Conservation (phyloP, 2,329 filamentous ascomycete species). For the Cladobotryum mycophilum region DNA sequence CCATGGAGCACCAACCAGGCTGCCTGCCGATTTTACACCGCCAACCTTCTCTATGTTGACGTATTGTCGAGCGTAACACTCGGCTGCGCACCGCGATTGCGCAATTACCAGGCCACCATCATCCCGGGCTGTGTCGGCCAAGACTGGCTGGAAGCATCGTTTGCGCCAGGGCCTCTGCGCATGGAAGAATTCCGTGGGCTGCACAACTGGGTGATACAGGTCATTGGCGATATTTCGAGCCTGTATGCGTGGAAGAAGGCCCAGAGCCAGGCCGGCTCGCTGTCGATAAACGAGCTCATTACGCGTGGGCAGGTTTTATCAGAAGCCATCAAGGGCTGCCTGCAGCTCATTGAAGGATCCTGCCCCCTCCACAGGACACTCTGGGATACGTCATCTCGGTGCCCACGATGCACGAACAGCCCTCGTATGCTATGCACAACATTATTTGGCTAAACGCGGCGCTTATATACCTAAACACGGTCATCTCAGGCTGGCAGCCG, state of each 20-base stretch:
- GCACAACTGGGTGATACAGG: constrained; percentile 50
- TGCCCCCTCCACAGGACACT: not conserved
- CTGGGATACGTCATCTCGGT: constrained; percentile 12
- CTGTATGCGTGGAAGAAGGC: constrained; percentile 52
- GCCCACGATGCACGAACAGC: constrained; percentile 15
- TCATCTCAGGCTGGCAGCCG: constrained; percentile 47
- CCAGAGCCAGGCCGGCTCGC: constrained; percentile 33
- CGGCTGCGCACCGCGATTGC: constrained; percentile 36
- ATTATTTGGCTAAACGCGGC: constrained; percentile 44
- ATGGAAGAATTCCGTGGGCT: constrained; percentile 49
- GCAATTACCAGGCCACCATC: constrained; percentile 33
- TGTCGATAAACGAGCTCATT: constrained; percentile 42
- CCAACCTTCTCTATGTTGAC: constrained; percentile 42
- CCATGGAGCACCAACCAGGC: constrained; percentile 42
- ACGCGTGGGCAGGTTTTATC: constrained; percentile 37
- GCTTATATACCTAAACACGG: constrained; percentile 41
- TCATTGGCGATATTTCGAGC: constrained; percentile 47
- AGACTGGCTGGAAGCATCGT: constrained; percentile 14
- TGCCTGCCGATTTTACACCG: constrained; percentile 41
- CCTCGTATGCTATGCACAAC: constrained; percentile 23
- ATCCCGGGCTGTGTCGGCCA: constrained; percentile 27
- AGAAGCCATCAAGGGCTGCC: constrained; percentile 27
- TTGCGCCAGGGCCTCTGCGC: constrained; percentile 27
- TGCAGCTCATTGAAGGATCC: constrained; percentile 24
- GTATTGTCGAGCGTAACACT: constrained; percentile 43